Evolutionary conservation across 805 yeast genomes (phyloP).

Genomic region (Starmera quercuum): DNA sequence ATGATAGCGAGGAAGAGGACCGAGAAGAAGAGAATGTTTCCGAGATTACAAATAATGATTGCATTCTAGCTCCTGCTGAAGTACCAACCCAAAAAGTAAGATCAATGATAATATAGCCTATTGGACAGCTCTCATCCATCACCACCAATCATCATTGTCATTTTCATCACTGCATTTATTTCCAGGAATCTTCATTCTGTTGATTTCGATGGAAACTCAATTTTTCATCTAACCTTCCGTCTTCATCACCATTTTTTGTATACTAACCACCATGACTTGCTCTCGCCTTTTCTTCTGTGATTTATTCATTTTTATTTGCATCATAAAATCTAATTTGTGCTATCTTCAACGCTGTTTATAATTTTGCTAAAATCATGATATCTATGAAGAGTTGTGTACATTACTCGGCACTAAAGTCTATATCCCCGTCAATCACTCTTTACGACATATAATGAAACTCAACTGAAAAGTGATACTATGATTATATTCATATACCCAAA

Average conservation of each 20-base stretch:
- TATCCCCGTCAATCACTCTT: no score
- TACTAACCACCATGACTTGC: not conserved
- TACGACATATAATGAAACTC: no score
- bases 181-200: not conserved
- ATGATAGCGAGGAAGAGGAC: conserved; percentile 37
- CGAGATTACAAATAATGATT: no score
- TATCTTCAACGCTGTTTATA: no score
- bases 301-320: no score
- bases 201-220: not conserved
- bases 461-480: no score
- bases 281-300: not conserved
- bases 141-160: not conserved
- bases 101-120: not conserved
- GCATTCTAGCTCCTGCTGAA: not conserved
- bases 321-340: no score
- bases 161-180: not conserved
- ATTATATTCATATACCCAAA: no score
- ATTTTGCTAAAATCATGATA: no score
- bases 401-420: no score
- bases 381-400: no score
- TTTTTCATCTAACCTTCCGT: not conserved
- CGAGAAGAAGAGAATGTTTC: conserved; percentile 40
- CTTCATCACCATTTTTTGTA: not conserved
- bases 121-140: no score
- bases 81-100: not conserved